Evolutionary conservation across 2,329 filamentous ascomycete genomes (phyloP).

Genomic region (Colletotrichum scovillei): DNA sequence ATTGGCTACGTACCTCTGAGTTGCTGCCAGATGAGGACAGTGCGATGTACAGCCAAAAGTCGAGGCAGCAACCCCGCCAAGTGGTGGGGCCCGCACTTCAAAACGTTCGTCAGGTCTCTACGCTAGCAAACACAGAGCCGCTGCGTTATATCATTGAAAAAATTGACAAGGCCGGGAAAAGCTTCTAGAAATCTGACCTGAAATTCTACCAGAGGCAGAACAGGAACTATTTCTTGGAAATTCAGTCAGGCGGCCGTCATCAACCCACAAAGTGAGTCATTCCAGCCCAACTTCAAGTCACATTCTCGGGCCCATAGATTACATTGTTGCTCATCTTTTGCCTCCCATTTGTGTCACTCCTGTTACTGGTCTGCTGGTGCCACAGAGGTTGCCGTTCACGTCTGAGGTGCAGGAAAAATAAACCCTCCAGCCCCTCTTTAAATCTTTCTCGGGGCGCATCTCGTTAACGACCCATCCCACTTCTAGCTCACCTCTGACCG

Average conservation of each 20-base stretch:
- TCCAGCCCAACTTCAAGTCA: background rate
- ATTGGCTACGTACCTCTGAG: background rate
- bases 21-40: slow-evolving; percentile 1
- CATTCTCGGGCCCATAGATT: background rate
- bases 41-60: slow-evolving; percentile 8
- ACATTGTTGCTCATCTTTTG: background rate
- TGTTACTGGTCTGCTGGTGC: background rate
- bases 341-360: background rate
- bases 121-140: slow-evolving; percentile 12
- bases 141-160: background rate
- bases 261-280: slow-evolving; percentile 22
- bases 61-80: slow-evolving; percentile 21
- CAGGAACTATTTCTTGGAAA: background rate
- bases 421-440: slow-evolving; percentile 35
- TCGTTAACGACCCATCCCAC: slow-evolving; percentile 32
- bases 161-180: background rate
- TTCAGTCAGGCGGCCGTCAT: background rate
- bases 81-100: slow-evolving; percentile 13
- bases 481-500: slow-evolving; percentile 28
- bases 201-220: background rate
- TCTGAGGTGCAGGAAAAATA: slow-evolving; percentile 3
- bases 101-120: slow-evolving; percentile 21
- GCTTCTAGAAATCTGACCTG: background rate
- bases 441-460: slow-evolving; percentile 31
- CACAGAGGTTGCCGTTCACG: background rate